Evolutionary conservation across 306 rosid species (phyloP).

Genomic region (Trichosanthes truncata): DNA sequence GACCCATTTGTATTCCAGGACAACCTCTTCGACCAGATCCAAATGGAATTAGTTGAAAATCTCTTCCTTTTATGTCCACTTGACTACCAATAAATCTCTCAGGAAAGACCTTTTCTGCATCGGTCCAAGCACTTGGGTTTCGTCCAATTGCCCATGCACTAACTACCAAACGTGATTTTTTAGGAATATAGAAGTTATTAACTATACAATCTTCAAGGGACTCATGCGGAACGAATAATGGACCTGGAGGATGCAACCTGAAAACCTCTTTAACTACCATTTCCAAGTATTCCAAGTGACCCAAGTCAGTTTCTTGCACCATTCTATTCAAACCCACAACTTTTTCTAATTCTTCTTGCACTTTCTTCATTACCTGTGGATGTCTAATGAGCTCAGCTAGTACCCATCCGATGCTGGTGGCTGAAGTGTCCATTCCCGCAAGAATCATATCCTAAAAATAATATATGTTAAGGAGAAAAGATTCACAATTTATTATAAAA

Average conservation of each 20-base stretch:
- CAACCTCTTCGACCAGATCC: background rate
- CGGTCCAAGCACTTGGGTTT: background rate
- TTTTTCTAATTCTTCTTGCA: slow-evolving; percentile 38
- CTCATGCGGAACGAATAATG: background rate
- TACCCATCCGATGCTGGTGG: slow-evolving; percentile 44
- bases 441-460: slow-evolving; percentile 46
- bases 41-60: background rate
- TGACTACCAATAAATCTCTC: background rate
- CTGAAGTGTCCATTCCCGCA: slow-evolving; percentile 40
- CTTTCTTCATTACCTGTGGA: slow-evolving; percentile 45
- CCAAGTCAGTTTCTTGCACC: slow-evolving; percentile 40
- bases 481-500: no score
- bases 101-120: background rate
- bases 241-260: background rate
- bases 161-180: background rate
- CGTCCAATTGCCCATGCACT: background rate
- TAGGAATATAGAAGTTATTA: background rate
- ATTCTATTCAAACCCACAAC: slow-evolving; percentile 45
- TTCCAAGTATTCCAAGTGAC: background rate
- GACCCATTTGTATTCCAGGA: background rate
- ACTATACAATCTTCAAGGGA: background rate
- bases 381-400: slow-evolving; percentile 42
- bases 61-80: background rate
- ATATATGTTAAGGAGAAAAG: no score
- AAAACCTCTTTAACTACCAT: background rate